Base-by-base conservation (phyloP, 2,329 filamentous ascomycete genomes). In the Alternaria dauci region DNA sequence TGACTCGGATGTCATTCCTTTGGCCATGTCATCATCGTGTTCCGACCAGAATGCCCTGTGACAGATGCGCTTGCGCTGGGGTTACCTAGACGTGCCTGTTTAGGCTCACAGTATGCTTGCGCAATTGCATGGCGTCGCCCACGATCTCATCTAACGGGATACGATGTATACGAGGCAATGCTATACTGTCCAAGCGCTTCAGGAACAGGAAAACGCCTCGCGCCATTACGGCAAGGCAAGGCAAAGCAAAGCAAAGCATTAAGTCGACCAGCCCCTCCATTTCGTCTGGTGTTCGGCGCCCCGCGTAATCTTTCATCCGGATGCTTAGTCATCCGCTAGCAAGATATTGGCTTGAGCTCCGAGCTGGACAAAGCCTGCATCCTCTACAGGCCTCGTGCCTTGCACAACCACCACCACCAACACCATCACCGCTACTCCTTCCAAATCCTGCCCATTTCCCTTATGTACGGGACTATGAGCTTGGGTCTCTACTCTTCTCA, bases 191-290 rank as follows among this genome's bases (percentile, higher is more conserved):
- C 41, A 55, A 62, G 54, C 62, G 36, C 52, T 54, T 54, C 68
- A 70, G 68, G 66, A 69, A 72, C 68, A 72, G 67, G 65, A 61
- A 70, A 64, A 55, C 52, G 42, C 43, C 64, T 63, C 58, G 11
- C 48, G 39, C 26, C 50, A 52, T 30, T 23, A 52, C 26, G 38
- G 8, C 30, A 20, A n/a, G n/a, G n/a, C n/a, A n/a, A n/a, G n/a
- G n/a, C n/a, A n/a, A n/a, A n/a, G n/a, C n/a, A n/a, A n/a, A n/a
- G 20, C 20, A 23, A 28, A 46, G 41, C 18, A 52, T 47, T 48
- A 42, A 56, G 41, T 36, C 47, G 32, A 23, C 56, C 44, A 54
- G 55, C 56, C 55, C 38, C 55, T 47, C 50, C 32, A 46, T 32
- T 28, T 36, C 20, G 30, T 23, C 9, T 41, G 30, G 16, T 16